phyloP scores from a whole-genome alignment of 495 filamentous ascomycete species.

The Penicillium steckii region DNA sequence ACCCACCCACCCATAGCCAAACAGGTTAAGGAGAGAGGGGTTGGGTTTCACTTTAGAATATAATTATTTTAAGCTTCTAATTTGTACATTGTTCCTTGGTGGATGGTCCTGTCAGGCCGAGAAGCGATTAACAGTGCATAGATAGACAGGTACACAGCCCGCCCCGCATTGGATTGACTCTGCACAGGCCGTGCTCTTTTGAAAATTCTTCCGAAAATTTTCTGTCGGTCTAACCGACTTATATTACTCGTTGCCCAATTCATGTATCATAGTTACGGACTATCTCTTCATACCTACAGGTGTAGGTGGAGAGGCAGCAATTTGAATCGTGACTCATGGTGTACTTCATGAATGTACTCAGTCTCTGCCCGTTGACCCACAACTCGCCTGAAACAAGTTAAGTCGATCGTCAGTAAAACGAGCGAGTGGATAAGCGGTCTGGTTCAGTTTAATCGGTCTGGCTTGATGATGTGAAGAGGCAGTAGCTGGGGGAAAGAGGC shows the following conservation, averaged over 20 bases:
- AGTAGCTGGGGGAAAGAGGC: no score
- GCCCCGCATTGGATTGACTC: neutral
- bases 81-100: neutral
- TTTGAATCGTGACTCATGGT: no score
- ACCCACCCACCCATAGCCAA: slow-evolving; percentile 8
- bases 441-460: neutral
- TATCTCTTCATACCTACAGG: no score
- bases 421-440: neutral
- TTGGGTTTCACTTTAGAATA: slow-evolving; percentile 26
- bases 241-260: no score
- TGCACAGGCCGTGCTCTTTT: neutral
- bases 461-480: neutral
- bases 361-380: no score
- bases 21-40: slow-evolving; percentile 14
- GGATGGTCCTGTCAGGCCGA: neutral
- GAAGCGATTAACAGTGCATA: neutral
- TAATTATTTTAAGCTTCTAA: slow-evolving; percentile 1
- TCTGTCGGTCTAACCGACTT: no score
- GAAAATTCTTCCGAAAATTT: no score
- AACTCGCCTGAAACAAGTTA: neutral
- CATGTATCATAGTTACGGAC: no score
- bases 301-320: no score
- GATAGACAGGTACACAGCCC: neutral
- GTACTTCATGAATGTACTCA: no score
- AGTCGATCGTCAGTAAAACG: neutral